Evolutionary conservation across 352 stramenopile genomes (phyloP), one percentile per base, ranked within the genome.

Genomic region (Phytophthora foliorum): DNA sequence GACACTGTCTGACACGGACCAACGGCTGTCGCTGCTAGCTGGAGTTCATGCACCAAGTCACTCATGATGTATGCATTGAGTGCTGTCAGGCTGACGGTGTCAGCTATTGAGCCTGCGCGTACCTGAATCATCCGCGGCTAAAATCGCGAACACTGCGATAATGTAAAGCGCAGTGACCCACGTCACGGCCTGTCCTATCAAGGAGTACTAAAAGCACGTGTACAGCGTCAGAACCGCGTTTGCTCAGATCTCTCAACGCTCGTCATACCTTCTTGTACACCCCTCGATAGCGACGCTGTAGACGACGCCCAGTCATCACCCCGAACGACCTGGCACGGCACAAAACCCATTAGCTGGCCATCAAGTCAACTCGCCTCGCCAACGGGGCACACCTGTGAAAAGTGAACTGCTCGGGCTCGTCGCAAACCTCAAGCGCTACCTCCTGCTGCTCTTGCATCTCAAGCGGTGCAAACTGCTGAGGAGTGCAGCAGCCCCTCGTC

Each of bases 91-190:
- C n/a, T n/a, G n/a, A n/a, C n/a, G n/a, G n/a, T n/a, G n/a, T n/a
- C 25, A 29, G 25, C 25, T 29, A 29, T 29, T 29, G 25, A 29
- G 25, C 16, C 36, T 42, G 5, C 19, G 17, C 16, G 16, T 57
- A 68, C 77, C 56, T 44, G 61, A 72, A 9, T 65, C 45, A 13
- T 76, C 69, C 10, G 78, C 74, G 8, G 77, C 52, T 21, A 84
- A 57, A 5, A 77, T 61, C 0, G 68, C 72, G 32, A 90, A 75
- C 6, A 90, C 71, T 29, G 74, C 64, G 25, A 91, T 38, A 41
- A 86, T 78, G 69, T 88, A 89, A 19, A 87, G 24, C 16, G 84
- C 72, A 42, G 89, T 77, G 52, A 84, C 4, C 75, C 72, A 87
- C 34, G 81, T 91, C 38, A 86, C 57, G 14, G 86, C 14, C 46